phyloP scores from a whole-genome alignment of 352 stramenopile species.

The Elongisporangium anandrum region DNA sequence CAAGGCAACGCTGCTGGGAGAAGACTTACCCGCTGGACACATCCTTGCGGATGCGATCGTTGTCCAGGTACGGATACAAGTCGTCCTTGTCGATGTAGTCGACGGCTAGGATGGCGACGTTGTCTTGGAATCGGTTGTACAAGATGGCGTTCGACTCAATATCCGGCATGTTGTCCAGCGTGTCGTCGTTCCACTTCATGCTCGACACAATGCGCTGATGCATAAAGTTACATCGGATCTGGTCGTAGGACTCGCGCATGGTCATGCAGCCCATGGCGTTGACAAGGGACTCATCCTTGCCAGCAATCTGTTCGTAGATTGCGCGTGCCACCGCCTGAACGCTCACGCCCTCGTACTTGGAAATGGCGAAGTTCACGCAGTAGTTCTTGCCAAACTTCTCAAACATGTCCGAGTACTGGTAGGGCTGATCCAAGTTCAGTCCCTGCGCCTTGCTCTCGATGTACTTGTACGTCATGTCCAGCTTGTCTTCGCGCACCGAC shows the following conservation, averaged over 20 bases:
- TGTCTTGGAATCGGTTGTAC: conserved; percentile 54
- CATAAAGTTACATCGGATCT: conserved; percentile 79
- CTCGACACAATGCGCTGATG: conserved; percentile 76
- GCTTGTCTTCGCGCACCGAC: conserved; percentile 62
- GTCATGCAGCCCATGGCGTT: conserved; percentile 55
- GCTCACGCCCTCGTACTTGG: conserved; percentile 62
- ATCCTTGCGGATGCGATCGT: conserved; percentile 74
- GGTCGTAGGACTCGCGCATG: conserved; percentile 67
- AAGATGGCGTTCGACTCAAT: conserved; percentile 75
- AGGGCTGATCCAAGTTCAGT: conserved; percentile 50
- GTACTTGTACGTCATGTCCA: conserved; percentile 77
- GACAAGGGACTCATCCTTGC: conserved; percentile 52
- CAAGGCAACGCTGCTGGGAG: neutral
- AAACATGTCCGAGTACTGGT: conserved; percentile 76
- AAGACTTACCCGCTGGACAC: conserved; percentile 52
- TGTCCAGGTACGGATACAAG: conserved; percentile 64
- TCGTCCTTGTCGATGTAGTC: conserved; percentile 82
- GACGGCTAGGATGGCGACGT: conserved; percentile 57
- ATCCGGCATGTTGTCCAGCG: conserved; percentile 43
- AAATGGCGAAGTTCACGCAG: conserved; percentile 70
- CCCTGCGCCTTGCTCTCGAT: conserved; percentile 67
- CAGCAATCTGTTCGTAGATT: conserved; percentile 70
- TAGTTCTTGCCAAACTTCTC: conserved; percentile 82
- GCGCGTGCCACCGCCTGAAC: conserved; percentile 59
- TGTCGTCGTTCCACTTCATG: conserved; percentile 54